phyloP scores from a whole-genome alignment of 176 grass and related monocot species.

The Stipa capillata region DNA sequence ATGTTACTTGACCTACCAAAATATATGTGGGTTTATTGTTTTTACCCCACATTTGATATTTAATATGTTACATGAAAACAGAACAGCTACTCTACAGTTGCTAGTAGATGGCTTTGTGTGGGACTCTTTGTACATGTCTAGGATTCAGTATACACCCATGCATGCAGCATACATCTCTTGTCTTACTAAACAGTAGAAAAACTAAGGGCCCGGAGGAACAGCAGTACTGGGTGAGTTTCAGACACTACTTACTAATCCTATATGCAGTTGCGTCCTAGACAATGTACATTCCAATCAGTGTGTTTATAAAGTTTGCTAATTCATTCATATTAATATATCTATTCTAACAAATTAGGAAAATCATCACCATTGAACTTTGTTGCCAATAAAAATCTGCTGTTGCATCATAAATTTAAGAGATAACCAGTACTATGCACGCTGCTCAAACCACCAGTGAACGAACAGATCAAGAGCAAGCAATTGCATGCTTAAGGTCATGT shows the following conservation, averaged over 20 bases:
- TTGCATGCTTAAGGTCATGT: no score
- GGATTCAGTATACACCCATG: conserved; percentile 28
- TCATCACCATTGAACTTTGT: not conserved
- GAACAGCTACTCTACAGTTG: conserved; percentile 12
- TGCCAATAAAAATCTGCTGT: not conserved
- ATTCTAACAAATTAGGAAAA: not conserved
- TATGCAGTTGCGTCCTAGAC: not conserved
- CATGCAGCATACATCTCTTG: conserved; percentile 23
- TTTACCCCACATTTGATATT: conserved; percentile 14
- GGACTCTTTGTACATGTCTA: conserved; percentile 23
- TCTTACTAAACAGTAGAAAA: conserved; percentile 13
- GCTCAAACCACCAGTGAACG: not conserved
- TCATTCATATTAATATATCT: not conserved
- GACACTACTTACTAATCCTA: not conserved
- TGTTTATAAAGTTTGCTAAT: not conserved
- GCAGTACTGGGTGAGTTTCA: not conserved
- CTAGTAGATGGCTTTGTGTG: conserved; percentile 5
- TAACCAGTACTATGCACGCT: not conserved
- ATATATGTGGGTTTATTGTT: conserved; percentile 25
- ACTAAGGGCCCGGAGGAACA: not conserved
- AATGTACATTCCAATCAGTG: not conserved
- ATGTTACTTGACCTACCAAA: conserved; percentile 50
- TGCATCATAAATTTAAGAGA: not conserved
- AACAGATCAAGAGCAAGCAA: not conserved
- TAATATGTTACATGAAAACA: conserved; percentile 23